Conservation (phyloP, 257 asterid genomes). For the Solanum microdontum region DNA sequence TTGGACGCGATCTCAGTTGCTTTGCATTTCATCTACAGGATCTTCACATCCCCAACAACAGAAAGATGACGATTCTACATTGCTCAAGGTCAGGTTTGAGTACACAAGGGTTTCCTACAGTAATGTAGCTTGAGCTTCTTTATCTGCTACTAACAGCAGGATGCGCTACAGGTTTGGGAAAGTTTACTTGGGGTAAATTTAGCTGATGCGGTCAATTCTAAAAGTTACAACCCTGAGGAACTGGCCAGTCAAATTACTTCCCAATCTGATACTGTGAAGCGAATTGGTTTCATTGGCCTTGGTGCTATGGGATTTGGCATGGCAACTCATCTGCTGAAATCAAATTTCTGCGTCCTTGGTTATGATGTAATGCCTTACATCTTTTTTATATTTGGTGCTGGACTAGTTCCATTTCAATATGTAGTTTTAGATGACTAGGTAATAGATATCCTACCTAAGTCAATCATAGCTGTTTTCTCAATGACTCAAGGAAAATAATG, state of each 20-base stretch:
- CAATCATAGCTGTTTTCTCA: neutral
- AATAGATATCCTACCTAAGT: neutral
- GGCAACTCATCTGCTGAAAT: constrained; percentile 89
- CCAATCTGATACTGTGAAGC: constrained; percentile 48
- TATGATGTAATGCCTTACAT: constrained; percentile 61
- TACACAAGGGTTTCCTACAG: neutral
- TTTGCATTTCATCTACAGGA: constrained; percentile 28
- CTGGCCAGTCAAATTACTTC: constrained; percentile 45
- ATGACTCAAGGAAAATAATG: neutral
- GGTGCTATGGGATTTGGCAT: constrained; percentile 99
- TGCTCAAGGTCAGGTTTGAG: constrained; percentile 46
- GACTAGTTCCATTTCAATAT: neutral
- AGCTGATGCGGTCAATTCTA: constrained; percentile 49
- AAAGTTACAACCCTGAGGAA: constrained; percentile 67
- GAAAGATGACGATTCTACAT: constrained; percentile 30
- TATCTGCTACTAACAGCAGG: constrained; percentile 7
- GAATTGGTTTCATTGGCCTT: constrained; percentile 88
- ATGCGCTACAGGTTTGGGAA: constrained; percentile 67
- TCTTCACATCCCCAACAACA: constrained; percentile 30
- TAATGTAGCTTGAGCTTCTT: neutral
- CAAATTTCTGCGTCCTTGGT: constrained; percentile 66
- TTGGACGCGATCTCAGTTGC: constrained; percentile 2
- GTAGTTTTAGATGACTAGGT: neutral
- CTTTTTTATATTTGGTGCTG: neutral
- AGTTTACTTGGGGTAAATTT: constrained; percentile 61